These are phyloP conservation scores for Crinitomyces ghanaensis DNA, from an alignment of 805 yeast species.

Conservation along the genomic window DNA sequence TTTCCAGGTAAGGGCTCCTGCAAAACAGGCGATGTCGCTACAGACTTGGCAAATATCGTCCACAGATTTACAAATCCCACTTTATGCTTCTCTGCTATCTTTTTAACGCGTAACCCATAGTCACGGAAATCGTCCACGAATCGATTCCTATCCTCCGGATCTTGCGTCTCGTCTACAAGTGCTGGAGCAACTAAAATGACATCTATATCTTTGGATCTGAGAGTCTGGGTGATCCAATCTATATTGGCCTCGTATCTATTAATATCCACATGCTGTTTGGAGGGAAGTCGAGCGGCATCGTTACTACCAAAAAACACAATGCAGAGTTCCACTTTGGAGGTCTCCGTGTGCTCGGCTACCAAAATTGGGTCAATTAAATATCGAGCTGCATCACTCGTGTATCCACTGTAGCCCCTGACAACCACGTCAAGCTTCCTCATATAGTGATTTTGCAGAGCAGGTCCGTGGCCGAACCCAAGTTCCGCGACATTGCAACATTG, in stretches of 20 bases:
- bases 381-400: constrained; percentile 51
- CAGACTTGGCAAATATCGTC: constrained; percentile 31
- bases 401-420: constrained; percentile 70
- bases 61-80: constrained; percentile 53
- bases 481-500: constrained; percentile 33
- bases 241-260: constrained; percentile 40
- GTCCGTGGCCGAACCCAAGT: constrained; percentile 37
- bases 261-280: constrained; percentile 39
- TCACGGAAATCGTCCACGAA: constrained; percentile 32
- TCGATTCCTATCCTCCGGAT: constrained; percentile 33
- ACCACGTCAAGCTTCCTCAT: constrained; percentile 54
- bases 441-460: constrained; percentile 37
- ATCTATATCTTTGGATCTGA: constrained; percentile 33
- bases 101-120: constrained; percentile 42
- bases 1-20: constrained; percentile 18
- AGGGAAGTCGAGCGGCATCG: constrained; percentile 42
- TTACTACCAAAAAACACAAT: constrained; percentile 75
- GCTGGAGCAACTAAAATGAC: constrained; percentile 56
- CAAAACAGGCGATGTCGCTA: constrained; percentile 33
- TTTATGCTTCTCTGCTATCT: constrained; percentile 33
- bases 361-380: constrained; percentile 41
- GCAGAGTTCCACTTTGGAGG: constrained; percentile 28
- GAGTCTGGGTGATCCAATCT: constrained; percentile 30
- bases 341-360: constrained; percentile 33
- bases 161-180: constrained; percentile 29